Evolutionary conservation across 257 asterid genomes (phyloP).

Genomic region (Scutellaria baicalensis): DNA sequence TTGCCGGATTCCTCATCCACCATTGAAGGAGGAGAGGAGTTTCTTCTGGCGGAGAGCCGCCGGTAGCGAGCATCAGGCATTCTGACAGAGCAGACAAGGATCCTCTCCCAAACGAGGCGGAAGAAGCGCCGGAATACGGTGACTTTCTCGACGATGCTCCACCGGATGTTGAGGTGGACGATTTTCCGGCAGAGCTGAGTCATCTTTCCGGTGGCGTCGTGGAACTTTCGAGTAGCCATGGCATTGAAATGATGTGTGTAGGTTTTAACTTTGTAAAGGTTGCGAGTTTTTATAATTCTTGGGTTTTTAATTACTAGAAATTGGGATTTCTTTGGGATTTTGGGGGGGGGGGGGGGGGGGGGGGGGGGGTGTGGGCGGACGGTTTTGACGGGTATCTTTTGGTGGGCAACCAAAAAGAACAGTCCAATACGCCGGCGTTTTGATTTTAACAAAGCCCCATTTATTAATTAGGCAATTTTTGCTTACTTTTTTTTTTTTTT

Average conservation of each 20-base stretch:
- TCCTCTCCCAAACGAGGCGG: slow-evolving; percentile 48
- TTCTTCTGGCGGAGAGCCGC: slow-evolving; percentile 31
- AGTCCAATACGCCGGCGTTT: slow-evolving; percentile 51
- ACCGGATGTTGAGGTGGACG: slow-evolving; percentile 55
- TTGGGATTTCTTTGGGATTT: neutral
- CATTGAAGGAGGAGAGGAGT: slow-evolving; percentile 8
- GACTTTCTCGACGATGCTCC: slow-evolving; percentile 51
- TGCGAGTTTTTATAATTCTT: neutral
- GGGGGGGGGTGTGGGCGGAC: neutral
- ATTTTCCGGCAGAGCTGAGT: slow-evolving; percentile 50
- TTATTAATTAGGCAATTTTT: neutral
- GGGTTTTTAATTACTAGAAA: neutral
- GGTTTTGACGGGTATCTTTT: neutral
- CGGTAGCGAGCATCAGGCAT: slow-evolving; percentile 36
- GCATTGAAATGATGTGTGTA: neutral
- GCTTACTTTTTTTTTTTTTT: too few species aligned
- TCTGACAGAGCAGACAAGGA: slow-evolving; percentile 56
- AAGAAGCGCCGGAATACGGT: slow-evolving; percentile 42
- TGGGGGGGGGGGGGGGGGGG: neutral
- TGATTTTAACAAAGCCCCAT: slow-evolving; percentile 18
- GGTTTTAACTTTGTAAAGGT: neutral
- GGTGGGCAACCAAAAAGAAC: neutral
- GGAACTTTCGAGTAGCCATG: slow-evolving; percentile 34
- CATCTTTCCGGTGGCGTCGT: slow-evolving; percentile 52
- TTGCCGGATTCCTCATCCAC: slow-evolving; percentile 4